phyloP scores from a whole-genome alignment of 345 rosid species.

The Jatropha curcas region DNA sequence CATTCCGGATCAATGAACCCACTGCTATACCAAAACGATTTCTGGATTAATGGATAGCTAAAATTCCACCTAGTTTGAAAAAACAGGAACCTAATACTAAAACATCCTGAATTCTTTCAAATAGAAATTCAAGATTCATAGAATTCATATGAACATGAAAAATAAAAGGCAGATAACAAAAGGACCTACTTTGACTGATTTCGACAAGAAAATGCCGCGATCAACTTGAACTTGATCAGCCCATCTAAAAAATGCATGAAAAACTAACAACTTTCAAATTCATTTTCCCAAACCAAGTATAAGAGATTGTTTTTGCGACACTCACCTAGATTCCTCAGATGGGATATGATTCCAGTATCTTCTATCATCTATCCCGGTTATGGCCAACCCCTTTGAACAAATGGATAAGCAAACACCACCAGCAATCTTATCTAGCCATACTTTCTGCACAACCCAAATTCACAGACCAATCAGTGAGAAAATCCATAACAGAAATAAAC shows the following conservation, averaged over 20 bases:
- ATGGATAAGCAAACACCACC: slow-evolving; percentile 68
- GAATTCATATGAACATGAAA: not conserved
- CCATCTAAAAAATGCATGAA: slow-evolving; percentile 30
- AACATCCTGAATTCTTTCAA: not conserved
- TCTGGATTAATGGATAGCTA: not conserved
- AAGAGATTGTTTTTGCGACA: not conserved
- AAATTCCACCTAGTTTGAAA: not conserved
- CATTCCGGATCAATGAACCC: no score
- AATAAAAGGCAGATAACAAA: not conserved
- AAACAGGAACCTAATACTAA: not conserved
- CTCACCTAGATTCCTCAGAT: slow-evolving; percentile 87
- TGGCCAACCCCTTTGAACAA: slow-evolving; percentile 62
- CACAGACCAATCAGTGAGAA: slow-evolving; percentile 18
- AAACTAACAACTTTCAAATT: slow-evolving; percentile 25
- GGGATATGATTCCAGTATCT: slow-evolving; percentile 89
- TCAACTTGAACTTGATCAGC: slow-evolving; percentile 23
- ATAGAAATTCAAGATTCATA: slow-evolving; percentile 2
- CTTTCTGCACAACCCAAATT: slow-evolving; percentile 50
- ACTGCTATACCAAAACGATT: no score
- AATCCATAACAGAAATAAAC: no score
- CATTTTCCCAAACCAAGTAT: not conserved
- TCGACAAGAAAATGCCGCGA: slow-evolving; percentile 26
- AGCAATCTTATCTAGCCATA: slow-evolving; percentile 75
- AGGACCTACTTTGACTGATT: slow-evolving; percentile 26
- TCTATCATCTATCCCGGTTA: slow-evolving; percentile 91